Conservation (phyloP, 345 rosid species). For the Carallia pectinifolia region DNA sequence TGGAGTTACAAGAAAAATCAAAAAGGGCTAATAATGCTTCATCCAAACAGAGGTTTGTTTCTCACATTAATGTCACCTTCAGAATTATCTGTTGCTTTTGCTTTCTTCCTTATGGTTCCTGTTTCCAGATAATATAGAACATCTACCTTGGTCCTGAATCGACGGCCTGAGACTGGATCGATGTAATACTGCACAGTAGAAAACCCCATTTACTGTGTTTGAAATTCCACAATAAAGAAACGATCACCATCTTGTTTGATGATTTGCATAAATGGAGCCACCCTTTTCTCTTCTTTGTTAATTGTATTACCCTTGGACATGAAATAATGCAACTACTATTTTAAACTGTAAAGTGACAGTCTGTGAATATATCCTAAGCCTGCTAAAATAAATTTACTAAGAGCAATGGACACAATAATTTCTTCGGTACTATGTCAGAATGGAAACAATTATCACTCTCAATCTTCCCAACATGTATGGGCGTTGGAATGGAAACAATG, state of each 20-base stretch:
- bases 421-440: no score
- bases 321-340: no score
- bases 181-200: conserved; percentile 40
- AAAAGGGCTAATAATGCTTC: neutral
- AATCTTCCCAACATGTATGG: no score
- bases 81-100: conserved; percentile 24
- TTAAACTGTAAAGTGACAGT: no score
- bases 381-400: no score
- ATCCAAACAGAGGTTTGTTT: neutral
- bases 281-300: neutral
- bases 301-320: no score
- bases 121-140: conserved; percentile 45
- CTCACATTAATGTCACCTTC: conserved; percentile 39
- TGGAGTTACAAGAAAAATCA: neutral
- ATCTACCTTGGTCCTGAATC: conserved; percentile 52
- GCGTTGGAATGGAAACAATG: no score
- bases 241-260: neutral
- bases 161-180: conserved; percentile 31
- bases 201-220: neutral
- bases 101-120: conserved; percentile 34
- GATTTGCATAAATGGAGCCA: neutral
- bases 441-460: no score
- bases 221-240: neutral
- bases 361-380: no score
- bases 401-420: no score